Evolutionary conservation across 495 filamentous ascomycete genomes (phyloP).

Genomic region (Aspergillus sclerotioniger): DNA sequence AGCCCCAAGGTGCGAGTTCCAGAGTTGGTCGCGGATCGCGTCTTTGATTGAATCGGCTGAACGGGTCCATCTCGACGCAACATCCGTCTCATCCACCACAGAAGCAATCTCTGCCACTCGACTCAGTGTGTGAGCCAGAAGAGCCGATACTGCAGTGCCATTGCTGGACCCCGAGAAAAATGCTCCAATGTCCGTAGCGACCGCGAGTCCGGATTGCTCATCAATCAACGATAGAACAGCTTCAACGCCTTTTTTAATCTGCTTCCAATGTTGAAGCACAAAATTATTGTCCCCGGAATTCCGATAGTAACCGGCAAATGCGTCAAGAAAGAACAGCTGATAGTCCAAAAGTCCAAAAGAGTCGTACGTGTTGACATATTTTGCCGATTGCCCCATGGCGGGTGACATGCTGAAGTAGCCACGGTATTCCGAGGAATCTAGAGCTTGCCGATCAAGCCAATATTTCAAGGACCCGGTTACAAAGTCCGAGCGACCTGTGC

Average conservation of each 20-base stretch:
- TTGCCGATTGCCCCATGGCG: slow-evolving; percentile 12
- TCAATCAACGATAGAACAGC: slow-evolving; percentile 14
- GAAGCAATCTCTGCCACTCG: slow-evolving; percentile 1
- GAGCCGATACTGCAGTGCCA: slow-evolving; percentile 7
- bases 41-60: not conserved
- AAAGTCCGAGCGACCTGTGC: slow-evolving; percentile 16
- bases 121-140: slow-evolving; percentile 7
- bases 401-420: slow-evolving; percentile 17
- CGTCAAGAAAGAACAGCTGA: slow-evolving; percentile 14
- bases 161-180: slow-evolving; percentile 10
- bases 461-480: slow-evolving; percentile 9
- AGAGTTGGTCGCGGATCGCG: slow-evolving; percentile 8
- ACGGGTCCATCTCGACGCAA: not conserved
- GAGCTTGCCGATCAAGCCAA: slow-evolving; percentile 6
- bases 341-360: slow-evolving; percentile 16
- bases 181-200: slow-evolving; percentile 7
- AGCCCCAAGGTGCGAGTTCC: slow-evolving; percentile 1
- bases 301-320: slow-evolving; percentile 14
- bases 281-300: slow-evolving; percentile 9
- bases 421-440: not conserved
- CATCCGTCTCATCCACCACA: not conserved
- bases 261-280: slow-evolving; percentile 7
- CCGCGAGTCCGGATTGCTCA: slow-evolving; percentile 18
- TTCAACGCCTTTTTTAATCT: slow-evolving; percentile 6
- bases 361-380: slow-evolving; percentile 11